Conservation (phyloP, 441 rosid species). For the Populus hybrid region DNA sequence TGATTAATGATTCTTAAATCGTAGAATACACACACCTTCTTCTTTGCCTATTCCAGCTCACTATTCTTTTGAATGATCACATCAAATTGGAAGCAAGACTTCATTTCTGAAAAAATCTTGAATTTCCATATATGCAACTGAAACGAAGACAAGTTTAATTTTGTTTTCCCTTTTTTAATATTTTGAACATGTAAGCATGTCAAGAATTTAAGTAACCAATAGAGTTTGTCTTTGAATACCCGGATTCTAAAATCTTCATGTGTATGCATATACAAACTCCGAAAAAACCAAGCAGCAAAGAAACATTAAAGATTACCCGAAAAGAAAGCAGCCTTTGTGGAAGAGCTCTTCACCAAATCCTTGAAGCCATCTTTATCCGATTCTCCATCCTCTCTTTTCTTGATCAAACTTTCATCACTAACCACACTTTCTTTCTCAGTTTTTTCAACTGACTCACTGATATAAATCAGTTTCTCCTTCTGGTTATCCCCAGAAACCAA, state of each 20-base stretch:
- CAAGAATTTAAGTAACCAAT: background rate
- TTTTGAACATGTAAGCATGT: background rate
- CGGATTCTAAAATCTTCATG: background rate
- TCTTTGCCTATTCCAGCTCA: background rate
- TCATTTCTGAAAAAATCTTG: background rate
- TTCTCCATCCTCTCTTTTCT: conserved; percentile 26
- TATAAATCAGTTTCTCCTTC: conserved; percentile 17
- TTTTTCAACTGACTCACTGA: conserved; percentile 27
- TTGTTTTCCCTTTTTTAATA: background rate
- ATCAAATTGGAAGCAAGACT: background rate
- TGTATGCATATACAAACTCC: background rate
- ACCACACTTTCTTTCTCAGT: conserved; percentile 23
- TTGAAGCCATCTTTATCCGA: conserved; percentile 22
- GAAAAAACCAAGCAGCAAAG: background rate
- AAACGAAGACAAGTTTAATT: background rate
- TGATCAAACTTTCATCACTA: conserved; percentile 25
- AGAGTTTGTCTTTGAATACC: background rate
- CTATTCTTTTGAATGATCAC: background rate
- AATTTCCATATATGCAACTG: background rate
- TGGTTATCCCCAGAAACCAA: conserved; percentile 47
- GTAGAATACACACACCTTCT: background rate
- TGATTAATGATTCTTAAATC: background rate
- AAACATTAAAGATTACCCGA: conserved; percentile 28
- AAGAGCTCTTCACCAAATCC: conserved; percentile 37
- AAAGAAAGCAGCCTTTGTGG: conserved; percentile 34